Percentiles rank a stretch among this genome's conserved stretches.
Conservation (phyloP, 179 eudicot species). For the Vitellaria paradoxa region DNA sequence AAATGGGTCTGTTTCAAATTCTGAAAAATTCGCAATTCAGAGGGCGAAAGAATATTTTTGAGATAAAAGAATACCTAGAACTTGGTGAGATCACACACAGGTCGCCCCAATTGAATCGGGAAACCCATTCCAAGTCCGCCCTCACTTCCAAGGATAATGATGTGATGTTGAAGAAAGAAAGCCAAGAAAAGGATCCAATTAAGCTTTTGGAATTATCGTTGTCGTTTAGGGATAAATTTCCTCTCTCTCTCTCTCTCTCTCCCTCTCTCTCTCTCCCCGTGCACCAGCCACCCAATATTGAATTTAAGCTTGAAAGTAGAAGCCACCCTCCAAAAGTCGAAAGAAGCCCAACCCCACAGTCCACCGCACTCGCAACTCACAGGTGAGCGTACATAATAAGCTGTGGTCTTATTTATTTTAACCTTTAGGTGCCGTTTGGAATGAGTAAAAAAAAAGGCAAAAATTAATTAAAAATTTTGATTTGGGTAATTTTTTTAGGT, state of each 20-base stretch:
- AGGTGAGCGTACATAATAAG: too few species aligned
- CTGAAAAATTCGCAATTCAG: not conserved
- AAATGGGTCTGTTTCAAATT: not conserved
- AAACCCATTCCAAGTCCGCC: not conserved
- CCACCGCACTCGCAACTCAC: not conserved
- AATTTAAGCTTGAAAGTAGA: constrained; percentile 3
- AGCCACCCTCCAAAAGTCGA: not conserved
- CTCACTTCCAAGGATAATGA: not conserved
- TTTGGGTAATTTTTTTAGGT: too few species aligned
- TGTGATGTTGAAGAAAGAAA: not conserved
- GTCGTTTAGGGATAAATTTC: not conserved
- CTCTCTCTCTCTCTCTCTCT: too few species aligned
- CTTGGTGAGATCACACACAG: not conserved
- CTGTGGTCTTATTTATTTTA: too few species aligned
- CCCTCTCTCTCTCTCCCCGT: not conserved
- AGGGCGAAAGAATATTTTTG: not conserved
- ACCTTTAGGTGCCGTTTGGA: too few species aligned
- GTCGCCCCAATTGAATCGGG: constrained; percentile 1
- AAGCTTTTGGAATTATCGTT: constrained; percentile 2
- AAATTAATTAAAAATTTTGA: too few species aligned
- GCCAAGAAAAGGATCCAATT: not conserved
- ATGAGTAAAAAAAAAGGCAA: too few species aligned
- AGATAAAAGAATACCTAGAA: not conserved
- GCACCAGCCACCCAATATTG: constrained; percentile 7
- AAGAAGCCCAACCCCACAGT: not conserved